Evolutionary conservation across 331 rosid species (phyloP), one percentile per base, ranked within the genome.

Genomic region (Telfairia occidentalis): DNA sequence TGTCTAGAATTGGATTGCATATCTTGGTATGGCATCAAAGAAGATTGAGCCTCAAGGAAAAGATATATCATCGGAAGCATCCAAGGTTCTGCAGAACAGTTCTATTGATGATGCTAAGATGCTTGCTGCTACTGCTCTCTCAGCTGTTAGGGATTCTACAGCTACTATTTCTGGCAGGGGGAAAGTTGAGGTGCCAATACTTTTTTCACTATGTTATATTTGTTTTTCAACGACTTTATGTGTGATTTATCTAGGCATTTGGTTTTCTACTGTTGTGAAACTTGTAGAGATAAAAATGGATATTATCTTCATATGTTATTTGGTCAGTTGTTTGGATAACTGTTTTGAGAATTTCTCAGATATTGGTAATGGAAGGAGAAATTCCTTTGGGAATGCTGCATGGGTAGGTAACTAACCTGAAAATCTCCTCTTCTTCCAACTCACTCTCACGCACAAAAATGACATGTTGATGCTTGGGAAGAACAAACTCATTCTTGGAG

Each of bases 91-190:
- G 50, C 84, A 77, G 54, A 79, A 78, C 81, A 80, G 83, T 77
- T 54, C 96, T n/a, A 82, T 79, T 80, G 96, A 90, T 6, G 91
- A 88, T 78, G 87, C 83, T 53, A 90, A 83, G 89, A 85, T 80
- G 84, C 65, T 95, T 64, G 96, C 96, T 34, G 97, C 96, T 70
- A 95, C 92, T 74, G 97, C 98, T 83, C 92, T 95, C 54, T 87
- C 91, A 18, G 96, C 92, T 9, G 97, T 90, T 50, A 91, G 82
- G 88, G 97, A 88, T 80, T 90, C 85, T 55, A 82, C 90, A 40
- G 86, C 89, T 24, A 26, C 84, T 37, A 80, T 90, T 29, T 73
- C 83, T 19, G 87, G 87, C 85, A 87, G 89, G 80, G 96, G 97
- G 73, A 90, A 91, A 83, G 82, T 95, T 73, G 92, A 88, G 81